These are phyloP conservation scores for Hypoxylon perforatum DNA, from an alignment of 495 filamentous ascomycete genomes.

Conservation along the genomic window DNA sequence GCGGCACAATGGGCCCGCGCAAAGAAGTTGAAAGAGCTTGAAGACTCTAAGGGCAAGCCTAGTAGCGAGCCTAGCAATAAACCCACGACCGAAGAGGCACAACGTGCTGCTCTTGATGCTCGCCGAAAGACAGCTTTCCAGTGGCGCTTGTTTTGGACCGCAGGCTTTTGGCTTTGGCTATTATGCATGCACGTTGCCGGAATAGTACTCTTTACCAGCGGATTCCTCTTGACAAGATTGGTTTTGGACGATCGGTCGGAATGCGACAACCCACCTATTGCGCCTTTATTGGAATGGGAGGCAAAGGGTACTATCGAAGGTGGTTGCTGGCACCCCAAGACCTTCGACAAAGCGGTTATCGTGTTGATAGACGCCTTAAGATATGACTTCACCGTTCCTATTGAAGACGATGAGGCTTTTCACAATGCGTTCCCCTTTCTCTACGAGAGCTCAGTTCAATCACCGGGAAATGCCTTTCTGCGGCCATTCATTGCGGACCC, in stretches of 20 bases:
- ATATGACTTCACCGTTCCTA: conserved; percentile 96
- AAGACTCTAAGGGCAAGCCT: conserved; percentile 40
- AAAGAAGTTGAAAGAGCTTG: conserved; percentile 56
- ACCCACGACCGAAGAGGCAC: conserved; percentile 41
- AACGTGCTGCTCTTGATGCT: conserved; percentile 53
- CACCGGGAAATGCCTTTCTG: conserved; percentile 85
- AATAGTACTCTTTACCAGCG: conserved; percentile 92
- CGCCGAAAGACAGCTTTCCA: conserved; percentile 55
- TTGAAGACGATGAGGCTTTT: conserved; percentile 71
- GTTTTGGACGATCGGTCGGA: conserved; percentile 89
- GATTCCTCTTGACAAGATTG: conserved; percentile 94
- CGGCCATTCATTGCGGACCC: conserved; percentile 97
- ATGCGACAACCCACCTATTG: conserved; percentile 77
- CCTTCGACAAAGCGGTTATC: conserved; percentile 89
- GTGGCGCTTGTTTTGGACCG: conserved; percentile 59
- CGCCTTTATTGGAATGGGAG: conserved; percentile 49
- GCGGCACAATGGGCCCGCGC: conserved; percentile 59
- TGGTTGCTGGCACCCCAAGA: conserved; percentile 96
- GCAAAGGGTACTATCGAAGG: conserved; percentile 63
- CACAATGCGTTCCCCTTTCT: conserved; percentile 89
- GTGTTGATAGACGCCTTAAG: conserved; percentile 93
- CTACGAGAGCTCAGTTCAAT: conserved; percentile 78
- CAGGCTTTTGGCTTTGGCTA: conserved; percentile 65
- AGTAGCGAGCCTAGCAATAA: conserved; percentile 19
- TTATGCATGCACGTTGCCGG: conserved; percentile 79